phyloP scores from a whole-genome alignment of 768 basidiomycete species.

The Goffeauzyma gilvescens region DNA sequence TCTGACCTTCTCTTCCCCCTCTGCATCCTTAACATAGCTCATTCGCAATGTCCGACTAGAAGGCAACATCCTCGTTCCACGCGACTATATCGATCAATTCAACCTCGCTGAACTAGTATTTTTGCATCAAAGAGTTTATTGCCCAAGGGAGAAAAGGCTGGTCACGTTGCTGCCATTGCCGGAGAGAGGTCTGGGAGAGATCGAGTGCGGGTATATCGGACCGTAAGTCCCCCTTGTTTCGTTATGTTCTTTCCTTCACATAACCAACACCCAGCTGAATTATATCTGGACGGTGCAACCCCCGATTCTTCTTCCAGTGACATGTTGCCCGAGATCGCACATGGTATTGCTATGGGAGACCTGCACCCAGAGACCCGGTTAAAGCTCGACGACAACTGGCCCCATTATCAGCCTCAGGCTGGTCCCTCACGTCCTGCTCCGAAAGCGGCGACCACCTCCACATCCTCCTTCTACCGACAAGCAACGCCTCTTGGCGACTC shows the following conservation, averaged over 20 bases:
- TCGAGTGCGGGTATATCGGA: conserved; percentile 27
- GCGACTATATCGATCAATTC: conserved; percentile 55
- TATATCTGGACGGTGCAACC: background rate
- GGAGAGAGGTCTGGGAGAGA: conserved; percentile 26
- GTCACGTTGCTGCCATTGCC: conserved; percentile 51
- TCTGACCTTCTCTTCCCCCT: background rate
- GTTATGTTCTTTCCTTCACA: background rate
- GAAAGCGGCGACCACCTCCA: background rate
- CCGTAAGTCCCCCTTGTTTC: conserved; percentile 12
- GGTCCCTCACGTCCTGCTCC: background rate
- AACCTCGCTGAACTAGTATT: conserved; percentile 76
- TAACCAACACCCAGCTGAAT: background rate
- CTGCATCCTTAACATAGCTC: conserved; percentile 36
- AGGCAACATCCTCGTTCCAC: conserved; percentile 64
- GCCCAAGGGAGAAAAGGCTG: conserved; percentile 46
- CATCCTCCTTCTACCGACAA: background rate
- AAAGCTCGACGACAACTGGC: conserved; percentile 26
- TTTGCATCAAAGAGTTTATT: conserved; percentile 77
- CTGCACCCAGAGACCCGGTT: conserved; percentile 27
- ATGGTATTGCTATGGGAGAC: conserved; percentile 24
- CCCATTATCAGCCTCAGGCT: conserved; percentile 15
- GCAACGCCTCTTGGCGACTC: conserved; percentile 11
- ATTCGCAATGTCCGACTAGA: conserved; percentile 57
- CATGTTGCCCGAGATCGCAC: conserved; percentile 16
- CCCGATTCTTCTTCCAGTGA: conserved; percentile 13